Evolutionary conservation across 1,139 yeast species (phyloP).

Genomic region (Ogataea hybrid): DNA sequence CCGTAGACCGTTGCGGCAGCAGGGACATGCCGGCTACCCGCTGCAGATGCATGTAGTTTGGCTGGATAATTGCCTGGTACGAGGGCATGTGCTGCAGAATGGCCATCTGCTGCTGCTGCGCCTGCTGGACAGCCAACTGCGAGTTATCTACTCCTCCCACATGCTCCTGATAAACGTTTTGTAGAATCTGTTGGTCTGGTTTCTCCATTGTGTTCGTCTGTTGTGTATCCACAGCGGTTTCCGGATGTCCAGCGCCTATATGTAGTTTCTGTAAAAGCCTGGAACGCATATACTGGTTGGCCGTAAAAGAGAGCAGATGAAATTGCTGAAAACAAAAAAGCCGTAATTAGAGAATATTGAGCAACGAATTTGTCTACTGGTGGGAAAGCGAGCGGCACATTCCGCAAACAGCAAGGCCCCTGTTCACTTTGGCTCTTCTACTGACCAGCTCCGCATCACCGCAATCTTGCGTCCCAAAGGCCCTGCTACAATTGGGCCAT

Average conservation of each 20-base stretch:
- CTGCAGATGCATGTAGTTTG: slow-evolving; percentile 27
- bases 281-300: slow-evolving; percentile 23
- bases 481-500: background rate
- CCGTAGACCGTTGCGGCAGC: slow-evolving; percentile 34
- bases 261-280: slow-evolving; percentile 27
- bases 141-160: slow-evolving; percentile 8
- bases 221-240: slow-evolving; percentile 3
- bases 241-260: slow-evolving; percentile 20
- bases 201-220: slow-evolving; percentile 2
- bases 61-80: slow-evolving; percentile 34
- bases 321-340: slow-evolving; percentile 8
- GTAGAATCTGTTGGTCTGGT: slow-evolving; percentile 8
- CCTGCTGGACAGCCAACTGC: slow-evolving; percentile 23
- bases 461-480: background rate
- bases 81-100: slow-evolving; percentile 33
- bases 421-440: background rate
- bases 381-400: background rate
- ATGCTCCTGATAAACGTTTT: slow-evolving; percentile 8
- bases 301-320: slow-evolving; percentile 8
- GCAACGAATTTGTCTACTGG: background rate
- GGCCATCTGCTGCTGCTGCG: slow-evolving; percentile 30
- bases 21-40: slow-evolving; percentile 27
- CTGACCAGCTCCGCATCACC: background rate
- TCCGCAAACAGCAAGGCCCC: background rate
- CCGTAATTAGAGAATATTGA: background rate